phyloP scores from a whole-genome alignment of 202 grass and related monocot genomes.

The Bolboschoenoplectus hybrid region DNA sequence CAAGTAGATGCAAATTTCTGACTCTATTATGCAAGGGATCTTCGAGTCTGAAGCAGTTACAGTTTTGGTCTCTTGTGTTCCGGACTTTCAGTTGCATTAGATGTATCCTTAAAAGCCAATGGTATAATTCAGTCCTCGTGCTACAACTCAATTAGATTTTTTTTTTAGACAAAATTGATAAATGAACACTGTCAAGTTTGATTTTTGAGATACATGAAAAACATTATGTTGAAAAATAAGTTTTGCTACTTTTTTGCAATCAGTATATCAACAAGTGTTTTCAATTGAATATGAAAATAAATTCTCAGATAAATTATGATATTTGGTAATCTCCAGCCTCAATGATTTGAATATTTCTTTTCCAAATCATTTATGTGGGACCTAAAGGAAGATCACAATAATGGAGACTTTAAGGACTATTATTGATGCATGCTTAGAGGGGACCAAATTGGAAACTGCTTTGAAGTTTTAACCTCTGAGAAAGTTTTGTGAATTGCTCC shows the following conservation, averaged over 20 bases:
- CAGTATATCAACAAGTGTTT: not conserved
- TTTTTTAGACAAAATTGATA: not conserved
- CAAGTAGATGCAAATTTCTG: not conserved
- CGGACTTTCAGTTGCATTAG: not conserved
- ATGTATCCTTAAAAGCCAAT: not conserved
- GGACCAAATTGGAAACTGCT: not conserved
- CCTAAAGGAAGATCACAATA: not conserved
- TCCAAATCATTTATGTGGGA: not conserved
- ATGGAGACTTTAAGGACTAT: not conserved
- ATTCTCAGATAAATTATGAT: not conserved
- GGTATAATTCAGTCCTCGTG: not conserved
- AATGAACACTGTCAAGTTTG: not conserved
- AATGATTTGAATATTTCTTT: slow-evolving; percentile 9
- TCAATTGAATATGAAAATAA: slow-evolving; percentile 5
- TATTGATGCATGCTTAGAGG: not conserved
- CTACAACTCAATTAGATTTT: not conserved
- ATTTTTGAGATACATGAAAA: not conserved
- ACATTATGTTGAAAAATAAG: not conserved
- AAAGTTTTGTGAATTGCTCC: slow-evolving; percentile 1
- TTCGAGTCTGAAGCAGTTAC: not conserved
- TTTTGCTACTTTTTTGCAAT: not conserved
- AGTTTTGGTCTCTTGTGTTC: not conserved
- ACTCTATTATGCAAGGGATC: not conserved
- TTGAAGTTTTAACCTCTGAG: not conserved
- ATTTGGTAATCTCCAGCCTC: not conserved